These are phyloP conservation scores for Fusarium sp. DNA, from an alignment of 2,329 filamentous ascomycete genomes.

Conservation along the genomic window DNA sequence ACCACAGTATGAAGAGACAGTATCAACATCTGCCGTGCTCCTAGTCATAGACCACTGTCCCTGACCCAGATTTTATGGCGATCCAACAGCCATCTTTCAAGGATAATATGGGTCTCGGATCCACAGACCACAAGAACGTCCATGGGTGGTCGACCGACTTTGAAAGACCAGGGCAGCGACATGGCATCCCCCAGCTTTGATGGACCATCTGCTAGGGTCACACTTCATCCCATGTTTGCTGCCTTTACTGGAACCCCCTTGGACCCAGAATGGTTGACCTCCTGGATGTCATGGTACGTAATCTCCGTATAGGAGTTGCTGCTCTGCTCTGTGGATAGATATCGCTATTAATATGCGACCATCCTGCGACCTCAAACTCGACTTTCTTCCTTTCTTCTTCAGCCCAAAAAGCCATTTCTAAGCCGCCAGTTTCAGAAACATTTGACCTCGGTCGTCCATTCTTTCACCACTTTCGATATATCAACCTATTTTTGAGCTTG, in stretches of 20 bases:
- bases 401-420: conserved; percentile 58
- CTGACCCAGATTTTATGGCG: conserved; percentile 37
- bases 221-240: conserved; percentile 37
- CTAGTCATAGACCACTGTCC: conserved; percentile 25
- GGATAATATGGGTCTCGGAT: conserved; percentile 28
- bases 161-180: conserved; percentile 34
- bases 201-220: conserved; percentile 39
- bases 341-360: conserved; percentile 60
- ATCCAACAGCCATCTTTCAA: conserved; percentile 33
- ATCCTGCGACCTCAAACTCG: conserved; percentile 46
- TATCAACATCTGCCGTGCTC: conserved; percentile 8
- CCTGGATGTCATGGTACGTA: conserved; percentile 37
- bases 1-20: conserved; percentile 5
- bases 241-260: conserved; percentile 39
- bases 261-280: conserved; percentile 31
- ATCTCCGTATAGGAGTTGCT: conserved; percentile 41
- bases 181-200: conserved; percentile 39
- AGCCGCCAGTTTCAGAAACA: conserved; percentile 54
- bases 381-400: conserved; percentile 48
- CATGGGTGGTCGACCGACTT: conserved; percentile 28
- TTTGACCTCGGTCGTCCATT: conserved; percentile 70
- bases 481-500: conserved; percentile 42
- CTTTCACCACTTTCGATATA: conserved; percentile 52
- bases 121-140: conserved; percentile 33
- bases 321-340: conserved; percentile 20